Evolutionary conservation across 192 early-diverging fungal species (phyloP), one percentile per base, ranked within the genome.

Genomic region (Blastocladiella britannica): DNA sequence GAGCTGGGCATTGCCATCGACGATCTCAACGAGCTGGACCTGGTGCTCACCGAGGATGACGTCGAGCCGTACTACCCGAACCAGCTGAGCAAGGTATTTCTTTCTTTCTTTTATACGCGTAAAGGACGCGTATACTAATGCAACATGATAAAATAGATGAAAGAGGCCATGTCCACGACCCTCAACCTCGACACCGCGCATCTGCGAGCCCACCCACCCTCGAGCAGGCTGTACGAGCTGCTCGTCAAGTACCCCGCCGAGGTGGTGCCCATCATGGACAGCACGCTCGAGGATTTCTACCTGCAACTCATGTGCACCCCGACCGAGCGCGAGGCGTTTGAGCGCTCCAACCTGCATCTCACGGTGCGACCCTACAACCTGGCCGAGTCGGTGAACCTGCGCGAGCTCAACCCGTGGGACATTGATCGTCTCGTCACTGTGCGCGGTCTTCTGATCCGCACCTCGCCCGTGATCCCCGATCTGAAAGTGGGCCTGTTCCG

Each of bases 341-440:
- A 83, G 24, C 55, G 12, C 37, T 52, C 24, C 18, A 7, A 26
- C 25, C 53, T 55, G 28, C 25, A 22, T 53, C 52, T 66, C 57
- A n/a, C 24, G 26, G n/a, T 9, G 43, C 82, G 94, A 26, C 93
- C 93, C 12, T 95, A 86, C 66, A 92, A 95, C 61, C 64, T 95
- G 28, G 63, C 66, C 59, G 53, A 61, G 53, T 67, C 74, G n/a
- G 73, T 84, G 27, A 98, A 96, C 66, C 84, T 96, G 76, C 82
- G 94, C 55, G 85, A 93, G 28, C 76, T 98, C 28, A 87, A 96
- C 56, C 94, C 94, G n/a, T 70, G 72, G 73, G 93, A 98, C 67
- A 88, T 98, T 43, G 94, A 98, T 76, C 90, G 93, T 60, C 73
- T 98, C 24, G 87, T 98, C 26, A 87, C 86, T 4, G 79, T 96